Base-by-base conservation (phyloP, 441 rosid species). In the Euphorbia corollata region DNA sequence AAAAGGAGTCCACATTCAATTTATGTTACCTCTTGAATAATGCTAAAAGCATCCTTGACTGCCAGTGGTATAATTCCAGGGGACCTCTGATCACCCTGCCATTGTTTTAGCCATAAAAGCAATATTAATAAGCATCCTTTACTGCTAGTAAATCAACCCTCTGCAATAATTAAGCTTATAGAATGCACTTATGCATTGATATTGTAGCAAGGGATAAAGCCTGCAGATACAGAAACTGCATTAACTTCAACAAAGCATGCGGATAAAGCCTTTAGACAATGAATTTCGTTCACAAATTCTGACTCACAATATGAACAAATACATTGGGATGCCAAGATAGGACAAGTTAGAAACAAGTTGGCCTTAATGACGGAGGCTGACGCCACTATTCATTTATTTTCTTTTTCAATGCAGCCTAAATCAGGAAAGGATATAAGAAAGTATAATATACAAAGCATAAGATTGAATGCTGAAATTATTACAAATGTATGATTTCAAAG, bases 61-160 rank as follows among this genome's bases (percentile, higher is more conserved):
- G 99, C 97, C 67, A 95, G 70, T 5, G 99, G 97, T 78, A 92
- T 90, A 58, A 92, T 90, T 73, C 99, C 99, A 65, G 99, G 99
- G 67, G 99, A 95, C 85, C 99, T 95, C 78, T 95, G 99, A 86
- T 92, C 98, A 77, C 99, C 99, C 99, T 95, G 96, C 68, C 82
- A 85, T 78, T 69, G 68, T 66, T 59, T 57, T 38, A 34, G 27
- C 45, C 48, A 72, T 65, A 27, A 27, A 27, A 27, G n/a, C n/a
- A n/a, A n/a, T n/a, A 27, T 27, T 27, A 1, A 64, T 71, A 80
- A 78, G 69, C 71, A 71, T 64, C 64, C n/a, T n/a, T 22, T 73
- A 23, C 59, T 61, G 55, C 30, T 58, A 38, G 61, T 50, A 75
- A 63, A 63, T 30, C 61, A 65, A 75, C 68, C 38, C 61, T 59